Base-by-base conservation (phyloP, 208 protist genomes). In the Leishmania tarentolae region DNA sequence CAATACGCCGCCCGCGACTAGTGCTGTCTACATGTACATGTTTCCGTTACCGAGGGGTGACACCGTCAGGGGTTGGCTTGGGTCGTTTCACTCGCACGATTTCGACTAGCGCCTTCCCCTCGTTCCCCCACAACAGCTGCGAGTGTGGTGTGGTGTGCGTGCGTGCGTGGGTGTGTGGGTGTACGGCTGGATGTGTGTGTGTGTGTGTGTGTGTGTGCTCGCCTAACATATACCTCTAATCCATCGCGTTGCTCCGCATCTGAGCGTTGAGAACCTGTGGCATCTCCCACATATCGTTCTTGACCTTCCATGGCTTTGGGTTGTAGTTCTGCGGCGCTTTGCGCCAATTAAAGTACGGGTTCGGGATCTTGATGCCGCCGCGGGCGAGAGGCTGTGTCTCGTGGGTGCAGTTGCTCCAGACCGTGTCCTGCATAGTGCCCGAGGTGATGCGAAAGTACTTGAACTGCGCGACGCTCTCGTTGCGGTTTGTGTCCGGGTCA, bases 261-360 rank as follows among this genome's bases (percentile, higher is more conserved):
- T 90, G 82, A 59, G 89, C 82, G 76, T 91, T 90, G 65, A 97
- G 76, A 53, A 97, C 94, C 72, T 89, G 77, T 6, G 94, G 94
- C 87, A 97, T 87, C 74, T 93, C 84, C 91, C 92, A 97, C 80
- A 97, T 65, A 75, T 97, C 94, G 66, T 95, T 97, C 88, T 97
- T 97, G 40, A 90, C 85, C 78, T 69, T 86, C 79, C 79, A 93
- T 24, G 88, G 85, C 82, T 88, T 90, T n/a, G 86, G 65, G 72
- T 94, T 90, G 81, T 93, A 95, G 50, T 85, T 90, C 85, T 92
- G 94, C 44, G 87, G 87, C 15, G 94, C 92, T 78, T 97, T 97
- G 72, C 89, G 82, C 92, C 92, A 97, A 82, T 95, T 95, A 80
- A 92, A 97, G 84, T 95, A 97, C 70, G 94, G 94, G 72, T 97